Percentiles rank a stretch among this genome's conserved stretches.
Conservation (phyloP, 2,329 filamentous ascomycete species). For the Hansfordia pulvinata region DNA sequence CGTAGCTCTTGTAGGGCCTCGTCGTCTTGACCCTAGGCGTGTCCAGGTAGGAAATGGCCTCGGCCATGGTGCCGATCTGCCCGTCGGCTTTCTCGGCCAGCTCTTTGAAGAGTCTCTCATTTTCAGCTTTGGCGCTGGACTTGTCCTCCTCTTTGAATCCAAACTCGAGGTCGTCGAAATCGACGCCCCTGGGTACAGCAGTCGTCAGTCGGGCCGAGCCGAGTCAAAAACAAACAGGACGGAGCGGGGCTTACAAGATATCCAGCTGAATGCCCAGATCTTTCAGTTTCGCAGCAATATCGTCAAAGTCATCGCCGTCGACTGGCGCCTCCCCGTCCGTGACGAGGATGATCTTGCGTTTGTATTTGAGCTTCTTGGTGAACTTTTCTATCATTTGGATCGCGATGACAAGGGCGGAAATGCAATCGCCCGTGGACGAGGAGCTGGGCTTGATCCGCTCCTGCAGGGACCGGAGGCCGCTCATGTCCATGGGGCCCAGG, state of each 20-base stretch:
- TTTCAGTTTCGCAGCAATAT: slow-evolving; percentile 63
- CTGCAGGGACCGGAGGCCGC: slow-evolving; percentile 53
- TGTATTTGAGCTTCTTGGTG: slow-evolving; percentile 73
- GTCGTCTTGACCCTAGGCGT: slow-evolving; percentile 63
- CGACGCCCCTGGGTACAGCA: slow-evolving; percentile 50
- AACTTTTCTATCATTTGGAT: slow-evolving; percentile 72
- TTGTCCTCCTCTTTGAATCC: slow-evolving; percentile 91
- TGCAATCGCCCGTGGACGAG: slow-evolving; percentile 62
- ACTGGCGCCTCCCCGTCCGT: slow-evolving; percentile 69
- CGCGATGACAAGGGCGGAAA: slow-evolving; percentile 78
- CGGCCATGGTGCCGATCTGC: slow-evolving; percentile 68
- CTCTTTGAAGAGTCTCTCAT: slow-evolving; percentile 54
- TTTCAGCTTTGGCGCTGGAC: slow-evolving; percentile 53
- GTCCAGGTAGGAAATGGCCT: slow-evolving; percentile 70
- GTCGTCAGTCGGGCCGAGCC: slow-evolving; percentile 7
- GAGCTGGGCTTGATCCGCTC: slow-evolving; percentile 50
- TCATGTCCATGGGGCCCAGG: slow-evolving; percentile 46
- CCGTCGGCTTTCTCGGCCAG: slow-evolving; percentile 59
- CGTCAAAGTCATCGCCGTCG: slow-evolving; percentile 55
- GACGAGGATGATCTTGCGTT: slow-evolving; percentile 67
- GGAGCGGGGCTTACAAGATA: slow-evolving; percentile 47
- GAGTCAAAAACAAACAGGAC: too few species aligned
- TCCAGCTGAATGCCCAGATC: slow-evolving; percentile 64
- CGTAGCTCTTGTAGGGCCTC: slow-evolving; percentile 67
- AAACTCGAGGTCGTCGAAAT: slow-evolving; percentile 85